Evolutionary conservation across 768 basidiomycete species (phyloP), one percentile per base, ranked within the genome.

Genomic region (Lentinula lateritia): DNA sequence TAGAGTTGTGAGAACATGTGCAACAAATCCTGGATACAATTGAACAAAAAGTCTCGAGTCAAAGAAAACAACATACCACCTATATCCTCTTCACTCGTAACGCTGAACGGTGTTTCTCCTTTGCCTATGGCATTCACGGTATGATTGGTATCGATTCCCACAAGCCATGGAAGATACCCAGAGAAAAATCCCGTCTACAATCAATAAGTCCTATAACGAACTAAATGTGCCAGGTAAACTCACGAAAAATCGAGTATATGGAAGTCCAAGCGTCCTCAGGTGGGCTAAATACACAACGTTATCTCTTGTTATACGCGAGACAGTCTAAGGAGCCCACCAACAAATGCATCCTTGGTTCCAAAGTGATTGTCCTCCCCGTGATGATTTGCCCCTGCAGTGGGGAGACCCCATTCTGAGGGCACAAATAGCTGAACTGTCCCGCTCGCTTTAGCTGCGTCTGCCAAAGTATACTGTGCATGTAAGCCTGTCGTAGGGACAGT

Each of bases 171-270:
- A 23, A 60, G 18, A 35, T 20, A 50, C 2, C 0, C n/a, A 9
- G 41, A 36, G 18, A 34, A 50, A 8, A 60, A 35, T 6, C 58
- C 58, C n/a, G 48, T 60, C 58, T 60, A 38, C 15, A 4, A 20
- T 20, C 3, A 32, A 39, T 50, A 4, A 42, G 18, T n/a, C 15
- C 34, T 8, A 6, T 9, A 10, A 9, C 7, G 34, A 10, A 5
- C 15, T 50, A 2, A 7, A 28, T 34, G 7, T 12, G 23, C 10
- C 23, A 38, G n/a, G 34, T 23, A 36, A 50, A 41, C 35, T 50
- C 48, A 60, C 58, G 48, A 35, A 60, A 18, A 60, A 38, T 23
- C 58, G 34, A 6, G 58, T 46, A 18, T 35, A 50, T 8, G 58
- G 58, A 12, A 60, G 10, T n/a, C 36, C 58, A 60, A 60, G 48